These are phyloP conservation scores for Colletotrichum tamarilloi DNA, from an alignment of 2,329 filamentous ascomycete species.

Conservation along the genomic window DNA sequence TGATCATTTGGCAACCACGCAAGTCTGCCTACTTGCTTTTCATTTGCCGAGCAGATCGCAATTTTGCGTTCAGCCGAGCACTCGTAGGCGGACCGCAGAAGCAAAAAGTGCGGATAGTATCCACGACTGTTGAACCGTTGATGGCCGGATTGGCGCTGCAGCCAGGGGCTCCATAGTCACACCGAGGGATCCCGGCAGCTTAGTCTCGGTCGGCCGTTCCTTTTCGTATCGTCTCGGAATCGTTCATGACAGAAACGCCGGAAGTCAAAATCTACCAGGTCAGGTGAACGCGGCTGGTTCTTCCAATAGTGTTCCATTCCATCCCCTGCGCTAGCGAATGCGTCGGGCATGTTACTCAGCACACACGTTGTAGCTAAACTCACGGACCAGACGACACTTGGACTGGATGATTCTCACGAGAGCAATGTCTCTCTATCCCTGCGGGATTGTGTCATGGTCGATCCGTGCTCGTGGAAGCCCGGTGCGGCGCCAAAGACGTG, in stretches of 20 bases:
- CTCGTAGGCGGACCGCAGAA: conserved; percentile 14
- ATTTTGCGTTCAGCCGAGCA: conserved; percentile 10
- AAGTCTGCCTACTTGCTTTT: conserved; percentile 10
- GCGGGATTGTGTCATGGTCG: conserved; percentile 16
- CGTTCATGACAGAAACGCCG: conserved; percentile 4
- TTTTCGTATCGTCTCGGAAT: conserved; percentile 1
- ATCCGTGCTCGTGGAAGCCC: conserved; percentile 17
- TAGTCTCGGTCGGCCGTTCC: conserved; percentile 14
- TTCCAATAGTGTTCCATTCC: conserved; percentile 23
- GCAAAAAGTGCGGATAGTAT: conserved; percentile 7
- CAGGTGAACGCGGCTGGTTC: conserved; percentile 25
- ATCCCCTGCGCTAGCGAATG: conserved; percentile 19
- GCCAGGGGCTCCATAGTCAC: conserved; percentile 13
- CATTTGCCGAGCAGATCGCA: conserved; percentile 6
- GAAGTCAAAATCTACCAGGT: conserved; percentile 17
- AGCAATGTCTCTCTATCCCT: conserved; percentile 14
- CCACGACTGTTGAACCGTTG: conserved; percentile 7
- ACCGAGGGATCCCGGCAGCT: conserved; percentile 15
- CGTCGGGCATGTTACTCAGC: not conserved
- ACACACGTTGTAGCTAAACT: conserved; percentile 18
- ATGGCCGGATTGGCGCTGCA: not conserved
- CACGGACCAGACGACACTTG: conserved; percentile 10
- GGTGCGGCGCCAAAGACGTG: conserved; percentile 9
- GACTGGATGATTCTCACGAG: not conserved
- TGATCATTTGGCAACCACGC: not conserved